phyloP scores from a whole-genome alignment of 768 basidiomycete genomes.

The Calocera viscosa region DNA sequence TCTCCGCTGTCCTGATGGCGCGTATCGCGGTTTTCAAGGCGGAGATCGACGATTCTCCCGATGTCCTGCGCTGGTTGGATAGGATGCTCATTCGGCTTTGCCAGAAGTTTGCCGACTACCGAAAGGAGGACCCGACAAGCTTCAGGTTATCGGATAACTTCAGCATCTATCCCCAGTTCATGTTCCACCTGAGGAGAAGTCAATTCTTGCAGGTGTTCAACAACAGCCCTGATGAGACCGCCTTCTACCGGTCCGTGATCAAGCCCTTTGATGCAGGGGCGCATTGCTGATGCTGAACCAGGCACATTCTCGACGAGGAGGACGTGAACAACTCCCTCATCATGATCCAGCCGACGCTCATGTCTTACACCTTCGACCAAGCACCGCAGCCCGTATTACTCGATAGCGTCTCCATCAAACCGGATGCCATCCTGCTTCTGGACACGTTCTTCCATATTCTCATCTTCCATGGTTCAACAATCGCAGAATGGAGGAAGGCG shows the following conservation, averaged over 20 bases:
- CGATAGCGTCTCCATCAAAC: constrained; percentile 95
- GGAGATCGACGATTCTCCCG: constrained; percentile 94
- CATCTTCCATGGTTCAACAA: constrained; percentile 96
- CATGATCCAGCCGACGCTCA: constrained; percentile 99
- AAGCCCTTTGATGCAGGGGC: background rate
- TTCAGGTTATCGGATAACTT: constrained; percentile 93
- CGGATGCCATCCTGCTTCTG: constrained; percentile 87
- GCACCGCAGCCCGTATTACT: constrained; percentile 87
- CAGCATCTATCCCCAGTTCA: constrained; percentile 98
- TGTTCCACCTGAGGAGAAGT: constrained; percentile 96
- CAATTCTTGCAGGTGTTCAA: constrained; percentile 99
- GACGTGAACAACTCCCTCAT: constrained; percentile 99
- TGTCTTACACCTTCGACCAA: constrained; percentile 89
- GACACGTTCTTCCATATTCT: constrained; percentile 99
- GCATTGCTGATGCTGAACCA: constrained; percentile 24
- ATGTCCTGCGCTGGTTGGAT: constrained; percentile 94
- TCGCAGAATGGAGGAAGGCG: constrained; percentile 95
- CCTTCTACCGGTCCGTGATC: constrained; percentile 72
- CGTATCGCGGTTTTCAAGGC: constrained; percentile 99
- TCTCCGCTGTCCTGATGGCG: constrained; percentile 94
- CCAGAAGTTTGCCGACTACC: constrained; percentile 98
- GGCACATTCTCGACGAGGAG: constrained; percentile 89
- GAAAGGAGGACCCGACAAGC: constrained; percentile 91
- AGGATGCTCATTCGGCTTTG: constrained; percentile 96
- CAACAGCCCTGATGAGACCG: constrained; percentile 98